Evolutionary conservation across 2,329 filamentous ascomycete genomes (phyloP), one percentile per base, ranked within the genome.

Genomic region (Lasiodiplodia sp.): DNA sequence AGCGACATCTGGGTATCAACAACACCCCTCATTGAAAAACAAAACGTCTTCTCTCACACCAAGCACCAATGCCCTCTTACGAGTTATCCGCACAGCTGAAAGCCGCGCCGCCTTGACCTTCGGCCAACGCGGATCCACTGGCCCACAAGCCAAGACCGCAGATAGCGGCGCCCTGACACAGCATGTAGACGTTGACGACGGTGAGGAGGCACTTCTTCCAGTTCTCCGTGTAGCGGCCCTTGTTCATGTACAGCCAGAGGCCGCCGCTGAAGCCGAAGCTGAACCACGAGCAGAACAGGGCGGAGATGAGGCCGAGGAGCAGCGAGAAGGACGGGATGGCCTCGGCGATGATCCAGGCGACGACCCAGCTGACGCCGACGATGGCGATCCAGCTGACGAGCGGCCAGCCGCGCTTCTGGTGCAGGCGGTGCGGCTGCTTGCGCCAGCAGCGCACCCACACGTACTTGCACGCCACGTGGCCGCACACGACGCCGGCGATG

Each of bases 401-500:
- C 2, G 87, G 86, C 28, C 70, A 68, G 31, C 71, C 72, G 70
- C 71, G 74, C 18, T 72, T 72, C 70, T 76, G 70, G 71, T 77
- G 73, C 69, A 76, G 77, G 73, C 73, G 76, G 18, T 25, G 16
- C 12, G 57, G 62, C 8, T 25, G 12, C 34, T 37, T 28, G 37
- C 53, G 60, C 81, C 91, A 91, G 10, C 90, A 75, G 40, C 90
- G 86, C 6, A 87, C 80, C 73, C 91, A 92, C 69, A 92, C 81
- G 73, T 90, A 90, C 74, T 91, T 91, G 68, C 84, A 84, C 2
- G 88, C 88, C 2, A 92, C 87, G 70, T 90, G 87, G 18, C 87
- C 89, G 75, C 91, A 90, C 70, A 93, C 90, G 6, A 92, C 89
- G 66, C 90, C 91, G 0, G 90, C 89, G 62, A 93, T 87, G 60